A percentile compares a stretch with the other conserved stretches of the same genome.
phyloP scores from a whole-genome alignment of 148 eudicot species.

The Amaranthus cruentus region DNA sequence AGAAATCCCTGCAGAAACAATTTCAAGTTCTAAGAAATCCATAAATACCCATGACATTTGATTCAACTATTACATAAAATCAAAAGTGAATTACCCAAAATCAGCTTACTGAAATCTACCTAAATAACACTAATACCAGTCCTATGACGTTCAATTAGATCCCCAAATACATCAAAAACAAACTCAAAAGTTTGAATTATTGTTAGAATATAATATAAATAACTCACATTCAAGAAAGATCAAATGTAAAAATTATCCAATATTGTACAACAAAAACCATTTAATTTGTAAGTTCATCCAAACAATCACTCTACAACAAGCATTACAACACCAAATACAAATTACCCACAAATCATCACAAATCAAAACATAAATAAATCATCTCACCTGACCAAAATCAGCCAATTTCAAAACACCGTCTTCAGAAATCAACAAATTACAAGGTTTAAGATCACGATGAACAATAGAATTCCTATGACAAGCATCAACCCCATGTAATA shows the following conservation, averaged over 20 bases:
- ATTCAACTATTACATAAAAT: background rate
- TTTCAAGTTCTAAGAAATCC: too few relatives aligned
- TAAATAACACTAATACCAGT: background rate
- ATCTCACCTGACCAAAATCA: constrained; percentile 89
- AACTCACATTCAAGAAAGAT: background rate
- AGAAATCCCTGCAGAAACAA: too few relatives aligned
- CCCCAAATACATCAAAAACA: background rate
- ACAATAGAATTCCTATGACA: constrained; percentile 76
- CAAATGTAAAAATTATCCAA: background rate
- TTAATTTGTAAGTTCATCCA: background rate
- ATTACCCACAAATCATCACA: background rate
- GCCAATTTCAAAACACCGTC: constrained; percentile 79
- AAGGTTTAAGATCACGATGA: constrained; percentile 83
- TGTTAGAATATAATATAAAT: too few relatives aligned
- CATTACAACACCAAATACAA: too few relatives aligned
- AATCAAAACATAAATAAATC: background rate
- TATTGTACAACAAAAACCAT: too few relatives aligned
- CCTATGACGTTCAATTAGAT: background rate
- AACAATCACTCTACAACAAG: background rate
- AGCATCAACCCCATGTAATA: constrained; percentile 65
- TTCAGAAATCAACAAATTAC: constrained; percentile 66
- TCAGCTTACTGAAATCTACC: too few relatives aligned
- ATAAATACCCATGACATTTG: too few relatives aligned
- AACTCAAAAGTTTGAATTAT: background rate
- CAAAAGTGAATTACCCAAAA: background rate